Base-by-base conservation (phyloP, 2,329 filamentous ascomycete genomes). In the Penicillium digitatum region DNA sequence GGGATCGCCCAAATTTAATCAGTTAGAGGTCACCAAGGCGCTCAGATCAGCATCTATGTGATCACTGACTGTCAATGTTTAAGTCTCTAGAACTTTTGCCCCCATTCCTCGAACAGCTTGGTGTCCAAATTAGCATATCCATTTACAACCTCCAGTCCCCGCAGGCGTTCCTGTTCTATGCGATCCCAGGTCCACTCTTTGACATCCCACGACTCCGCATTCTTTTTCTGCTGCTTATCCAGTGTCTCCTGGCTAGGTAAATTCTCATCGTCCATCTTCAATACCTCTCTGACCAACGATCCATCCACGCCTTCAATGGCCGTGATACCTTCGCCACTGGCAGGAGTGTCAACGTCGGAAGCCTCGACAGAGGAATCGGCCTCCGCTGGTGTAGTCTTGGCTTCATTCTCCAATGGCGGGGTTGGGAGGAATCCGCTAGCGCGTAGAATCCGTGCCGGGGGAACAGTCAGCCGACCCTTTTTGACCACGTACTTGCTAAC, bases 401-500 rank as follows among this genome's bases (percentile, higher is more conserved):
- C 59, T 12, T 62, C 40, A 9, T 31, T 48, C 6, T 86, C 87
- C 11, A 82, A 85, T 0, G 90, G 90, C 45, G 86, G 81, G 54
- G 81, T 76, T 0, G 94, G 94, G 48, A 97, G 76, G 69, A 96
- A 77, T 1, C 86, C 85, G 47, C 87, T 87, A 34, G 86, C 82
- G 40, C 82, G 79, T 26, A 97, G 78, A 8, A 93, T 79, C 44
- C 88, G 79, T 62, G 91, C 87, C 0, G 94, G 92, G 61, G 92
- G 85, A 4, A 97, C 84, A 0, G 93, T 97, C 66, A 94, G 79
- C 24, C 93, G 80, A 1, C 87, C 89, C 53, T 90, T 80, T 77
- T 93, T 93, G 70, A 90, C 86, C 38, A 93, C 89, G 71, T 93
- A 93, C 76, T 91, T 92, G 76, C 83, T 86, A 40, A 93, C 73